Base-by-base conservation (phyloP, 2,329 filamentous ascomycete species). In the Fusarium sp. region DNA sequence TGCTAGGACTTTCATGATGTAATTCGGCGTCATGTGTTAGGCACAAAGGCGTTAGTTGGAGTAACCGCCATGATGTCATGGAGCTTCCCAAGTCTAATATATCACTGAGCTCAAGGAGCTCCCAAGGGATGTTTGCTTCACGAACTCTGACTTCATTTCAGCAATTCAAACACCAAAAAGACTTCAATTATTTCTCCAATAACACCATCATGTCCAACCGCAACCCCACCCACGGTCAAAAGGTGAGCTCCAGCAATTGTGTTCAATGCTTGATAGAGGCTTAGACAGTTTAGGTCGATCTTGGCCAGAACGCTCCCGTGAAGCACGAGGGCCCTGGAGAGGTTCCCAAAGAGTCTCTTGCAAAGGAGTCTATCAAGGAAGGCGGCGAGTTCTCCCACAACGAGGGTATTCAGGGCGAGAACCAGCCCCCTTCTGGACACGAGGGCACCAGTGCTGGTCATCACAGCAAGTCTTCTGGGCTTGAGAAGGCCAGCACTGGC, bases 261-360 rank as follows among this genome's bases (percentile, higher is more conserved):
- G 4, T 15, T 7, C 11, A 20, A 9, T 23, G n/a, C 25, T 27
- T 17, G 7, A 23, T 42, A 14, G 15, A 53, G n/a, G 48, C 58
- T 69, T 9, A 69, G 47, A 45, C 9, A 41, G 6, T 15, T 41
- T 51, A 88, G 82, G 85, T 87, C 62, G 79, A 78, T 18, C 77
- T 78, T 42, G 81, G 83, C 55, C 66, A 77, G 60, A 78, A 85
- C 45, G 82, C 86, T 42, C 85, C 87, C 27, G 56, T 74, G 2
- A 85, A 83, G 59, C 76, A 81, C 17, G 92, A 96, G 77, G 80
- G 84, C 15, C 81, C 90, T 7, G 93, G 93, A 51, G 72, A 82
- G 25, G 84, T 95, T 2, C 80, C 85, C 42, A 81, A 85, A 15
- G 91, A 91, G 78, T 95, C 91, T 9, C 88, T 96, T 7, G 93